Base-by-base conservation (phyloP, 768 basidiomycete species). In the Lactifluus rugatus region DNA sequence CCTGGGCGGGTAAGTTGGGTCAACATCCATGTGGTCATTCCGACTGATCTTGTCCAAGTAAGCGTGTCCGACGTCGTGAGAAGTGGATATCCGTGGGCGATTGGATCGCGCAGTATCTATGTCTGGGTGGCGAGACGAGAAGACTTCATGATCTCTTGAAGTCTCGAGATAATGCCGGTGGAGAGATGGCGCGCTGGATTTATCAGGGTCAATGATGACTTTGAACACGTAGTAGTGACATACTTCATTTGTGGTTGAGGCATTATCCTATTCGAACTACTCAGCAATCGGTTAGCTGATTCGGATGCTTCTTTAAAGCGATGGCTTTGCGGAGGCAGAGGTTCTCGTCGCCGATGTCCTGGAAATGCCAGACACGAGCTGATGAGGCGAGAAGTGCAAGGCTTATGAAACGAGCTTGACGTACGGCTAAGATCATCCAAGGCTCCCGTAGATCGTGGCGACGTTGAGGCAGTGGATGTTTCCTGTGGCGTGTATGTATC, bases 301-400 rank as follows among this genome's bases (percentile, higher is more conserved):
- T 51, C 59, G 8, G 56, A 49, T 25, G 55, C 55, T 54, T 63
- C 62, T 44, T 52, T 56, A 39, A 52, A 64, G 10, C 62, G 62
- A 48, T 62, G 61, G 16, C 52, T 62, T 60, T 64, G 62, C 19
- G 60, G 44, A 58, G 62, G 60, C n/a, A 64, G 32, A 16, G 62
- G 62, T 19, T 47, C 48, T 39, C 61, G 42, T 48, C 56, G 56
- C 28, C 62, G 62, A 26, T 57, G 48, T 49, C 60, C 62, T 64
- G 53, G 54, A 50, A 60, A 60, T 45, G 28, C 37, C 58, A 28
- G 55, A 52, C 16, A 31, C 46, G 54, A 17, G 50, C 36, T 54
- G 26, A 54, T 53, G 51, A 61, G 49, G 48, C 47, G 48, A 56
- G 49, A n/a, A 36, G n/a, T 52, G 39, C 49, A 46, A 57, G 26